Base-by-base conservation (phyloP, 495 filamentous ascomycete species). In the Daldinia bambusicola region DNA sequence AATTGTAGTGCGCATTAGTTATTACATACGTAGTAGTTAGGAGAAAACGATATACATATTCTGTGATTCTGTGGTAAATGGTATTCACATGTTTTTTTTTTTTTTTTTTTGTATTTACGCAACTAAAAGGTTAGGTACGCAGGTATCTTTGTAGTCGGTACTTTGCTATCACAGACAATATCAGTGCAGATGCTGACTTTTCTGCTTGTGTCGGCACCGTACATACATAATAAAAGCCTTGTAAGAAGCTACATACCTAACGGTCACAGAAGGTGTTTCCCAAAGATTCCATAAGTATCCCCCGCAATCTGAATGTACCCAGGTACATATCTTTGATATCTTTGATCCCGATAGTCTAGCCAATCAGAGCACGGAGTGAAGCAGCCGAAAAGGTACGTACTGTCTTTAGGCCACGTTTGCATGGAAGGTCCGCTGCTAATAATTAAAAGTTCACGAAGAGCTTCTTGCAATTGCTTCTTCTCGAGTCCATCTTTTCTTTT, bases 381-480 rank as follows among this genome's bases (percentile, higher is more conserved):
- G 20, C 41, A 34, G 31, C 66, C 56, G 66, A 73, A 66, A 69
- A 69, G 36, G 70, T 73, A 73, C 70, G 70, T 73, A 73, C 70
- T 69, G 52, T n/a, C 70, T 73, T 73, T 73, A 66, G 70, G 70
- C 70, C 70, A 73, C 70, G 63, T 66, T 75, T 60, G 62, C 68
- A 65, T 69, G 55, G 63, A 67, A 67, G 72, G 67, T 73, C 52
- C 66, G 50, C 53, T 20, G 61, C 70, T 66, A 73, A 69, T 73
- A 73, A 73, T 73, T 69, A 73, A 73, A 73, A 73, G 70, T 73
- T 73, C 41, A 69, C 62, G 66, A 66, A 45, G 62, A 69, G 37
- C 66, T 62, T 57, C 45, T 68, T 68, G 43, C 57, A 66, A 55
- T 66, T 62, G 70, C 57, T 66, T 66, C 66, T 59, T 65, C 34